Percentiles rank a stretch among this genome's conserved stretches.
These are phyloP conservation scores for Rubia occidens DNA, from an alignment of 305 asterid genomes.

Conservation along the genomic window DNA sequence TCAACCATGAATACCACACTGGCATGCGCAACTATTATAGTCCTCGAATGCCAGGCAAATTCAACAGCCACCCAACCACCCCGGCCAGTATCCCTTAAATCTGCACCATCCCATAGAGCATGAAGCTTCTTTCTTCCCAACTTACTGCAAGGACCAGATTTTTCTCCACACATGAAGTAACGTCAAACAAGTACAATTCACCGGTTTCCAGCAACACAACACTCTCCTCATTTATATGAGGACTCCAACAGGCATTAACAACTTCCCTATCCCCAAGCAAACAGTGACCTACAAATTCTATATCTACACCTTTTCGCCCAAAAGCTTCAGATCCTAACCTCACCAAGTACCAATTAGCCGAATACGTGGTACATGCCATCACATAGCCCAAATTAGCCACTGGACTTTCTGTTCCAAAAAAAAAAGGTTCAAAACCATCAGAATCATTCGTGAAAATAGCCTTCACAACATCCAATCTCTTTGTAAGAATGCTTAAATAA, in stretches of 20 bases:
- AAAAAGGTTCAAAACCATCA: neutral
- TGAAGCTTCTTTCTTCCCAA: slow-evolving; percentile 25
- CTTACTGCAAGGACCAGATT: slow-evolving; percentile 17
- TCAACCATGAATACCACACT: slow-evolving; percentile 52
- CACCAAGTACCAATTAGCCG: slow-evolving; percentile 58
- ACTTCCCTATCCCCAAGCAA: slow-evolving; percentile 36
- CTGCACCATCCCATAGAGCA: slow-evolving; percentile 33
- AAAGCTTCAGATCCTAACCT: slow-evolving; percentile 11
- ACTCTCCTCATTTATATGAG: slow-evolving; percentile 63
- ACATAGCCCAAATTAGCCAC: slow-evolving; percentile 33
- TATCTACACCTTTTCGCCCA: slow-evolving; percentile 7
- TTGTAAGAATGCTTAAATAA: neutral
- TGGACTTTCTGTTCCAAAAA: slow-evolving; percentile 5
- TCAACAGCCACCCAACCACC: slow-evolving; percentile 50
- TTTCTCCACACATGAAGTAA: slow-evolving; percentile 28
- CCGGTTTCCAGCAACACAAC: slow-evolving; percentile 62
- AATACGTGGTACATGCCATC: slow-evolving; percentile 51
- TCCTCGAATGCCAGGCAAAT: slow-evolving; percentile 68
- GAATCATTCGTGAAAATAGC: neutral
- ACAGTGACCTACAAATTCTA: slow-evolving; percentile 45
- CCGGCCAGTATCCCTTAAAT: slow-evolving; percentile 20
- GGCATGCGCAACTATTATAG: slow-evolving; percentile 40
- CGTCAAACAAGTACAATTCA: slow-evolving; percentile 54
- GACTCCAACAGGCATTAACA: slow-evolving; percentile 57
- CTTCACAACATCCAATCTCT: neutral